These are phyloP conservation scores for Parathielavia hyrcaniae DNA, from an alignment of 495 filamentous ascomycete genomes.

Conservation along the genomic window DNA sequence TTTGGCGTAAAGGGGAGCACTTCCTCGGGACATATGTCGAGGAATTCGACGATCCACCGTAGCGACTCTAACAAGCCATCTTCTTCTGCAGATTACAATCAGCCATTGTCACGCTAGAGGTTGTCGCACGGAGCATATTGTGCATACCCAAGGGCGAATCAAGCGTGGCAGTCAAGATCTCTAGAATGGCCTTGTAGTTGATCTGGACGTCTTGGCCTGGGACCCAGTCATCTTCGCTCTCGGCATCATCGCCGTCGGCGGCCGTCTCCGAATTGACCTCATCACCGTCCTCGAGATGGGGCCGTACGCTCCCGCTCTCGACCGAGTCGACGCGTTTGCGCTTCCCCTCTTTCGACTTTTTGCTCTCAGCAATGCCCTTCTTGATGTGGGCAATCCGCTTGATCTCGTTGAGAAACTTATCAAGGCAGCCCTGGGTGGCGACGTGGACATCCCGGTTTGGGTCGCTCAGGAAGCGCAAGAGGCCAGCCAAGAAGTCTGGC, in stretches of 20 bases:
- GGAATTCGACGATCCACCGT: conserved; percentile 92
- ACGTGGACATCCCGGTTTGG: conserved; percentile 88
- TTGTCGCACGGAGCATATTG: neutral
- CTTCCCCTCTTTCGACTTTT: conserved; percentile 63
- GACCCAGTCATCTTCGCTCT: conserved; percentile 86
- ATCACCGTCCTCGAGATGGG: conserved; percentile 40
- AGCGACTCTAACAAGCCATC: conserved; percentile 85
- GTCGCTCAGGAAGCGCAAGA: conserved; percentile 89
- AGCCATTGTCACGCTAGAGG: conserved; percentile 14
- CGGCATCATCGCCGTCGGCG: conserved; percentile 51
- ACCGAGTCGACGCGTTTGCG: conserved; percentile 59
- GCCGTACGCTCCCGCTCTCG: conserved; percentile 51
- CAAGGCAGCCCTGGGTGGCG: conserved; percentile 82
- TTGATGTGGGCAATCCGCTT: conserved; percentile 89
- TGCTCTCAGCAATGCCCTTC: conserved; percentile 83
- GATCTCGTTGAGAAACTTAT: conserved; percentile 88
- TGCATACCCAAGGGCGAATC: conserved; percentile 69
- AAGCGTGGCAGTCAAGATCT: conserved; percentile 86
- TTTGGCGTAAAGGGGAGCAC: conserved; percentile 93
- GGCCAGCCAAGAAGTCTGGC: conserved; percentile 82
- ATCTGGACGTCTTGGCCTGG: conserved; percentile 96
- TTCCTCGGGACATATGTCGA: conserved; percentile 95
- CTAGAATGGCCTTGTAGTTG: conserved; percentile 83
- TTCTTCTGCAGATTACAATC: conserved; percentile 54
- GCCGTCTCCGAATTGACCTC: conserved; percentile 54